Evolutionary conservation across 2,329 filamentous ascomycete genomes (phyloP), one percentile per base, ranked within the genome.

Genomic region (Teratosphaeria destructans): DNA sequence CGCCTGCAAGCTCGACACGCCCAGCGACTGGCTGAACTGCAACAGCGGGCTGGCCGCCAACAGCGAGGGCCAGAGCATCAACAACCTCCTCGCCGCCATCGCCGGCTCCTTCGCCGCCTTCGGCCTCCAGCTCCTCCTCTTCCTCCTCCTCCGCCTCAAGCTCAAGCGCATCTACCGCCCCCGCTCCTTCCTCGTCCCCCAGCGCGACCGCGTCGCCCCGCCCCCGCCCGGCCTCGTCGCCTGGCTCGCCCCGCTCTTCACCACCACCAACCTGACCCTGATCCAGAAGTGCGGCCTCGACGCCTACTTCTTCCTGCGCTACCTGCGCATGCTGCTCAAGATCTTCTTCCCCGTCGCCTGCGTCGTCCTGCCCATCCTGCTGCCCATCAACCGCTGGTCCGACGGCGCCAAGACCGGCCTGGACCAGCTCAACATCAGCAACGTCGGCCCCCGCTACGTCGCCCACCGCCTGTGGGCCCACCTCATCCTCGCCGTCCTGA

Each of bases 201-300:
- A 94, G 74, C 84, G 87, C 69, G 89, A 95, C 76, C 85, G 90
- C 66, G 91, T 89, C 8, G 81, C 86, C n/a, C 78, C 88, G 1
- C 89, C 90, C 1, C 88, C 88, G 0, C 75, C 66, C 70, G 82
- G 74, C 71, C 77, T 81, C 29, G 77, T 79, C 60, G 73, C 71
- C 66, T 84, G 82, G 82, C 73, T 82, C 55, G 69, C 71, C 14
- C 80, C 81, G 3, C 79, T 78, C 64, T 95, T 80, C 79, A 89
- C 76, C 73, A 85, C 77, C 76, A 89, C 76, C 73, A 84, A 78
- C 82, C 89, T 89, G 12, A 90, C 95, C 66, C 85, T 99, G 66
- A 95, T 99, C 68, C 87, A 93, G 57, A 95, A 96, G 74, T 96
- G 93, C 66, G 94, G 94, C 19, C 82, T 99, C 10, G 94, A 99